Percentiles rank a stretch among this genome's conserved stretches.
Conservation (phyloP, 805 yeast genomes). For the Barnettozyma wickerhamii region DNA sequence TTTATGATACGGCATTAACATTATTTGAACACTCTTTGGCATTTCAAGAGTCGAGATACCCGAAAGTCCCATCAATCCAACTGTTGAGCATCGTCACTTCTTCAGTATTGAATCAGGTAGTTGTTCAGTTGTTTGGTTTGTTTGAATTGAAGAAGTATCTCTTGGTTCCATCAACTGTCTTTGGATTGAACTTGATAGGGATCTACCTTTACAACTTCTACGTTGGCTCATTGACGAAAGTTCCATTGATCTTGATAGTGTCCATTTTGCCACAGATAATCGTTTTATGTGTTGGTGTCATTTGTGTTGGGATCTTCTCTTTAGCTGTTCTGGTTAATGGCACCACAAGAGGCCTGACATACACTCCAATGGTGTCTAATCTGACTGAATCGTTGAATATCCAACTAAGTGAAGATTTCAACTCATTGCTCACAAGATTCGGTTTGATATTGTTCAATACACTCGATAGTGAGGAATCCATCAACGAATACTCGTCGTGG, state of each 20-base stretch:
- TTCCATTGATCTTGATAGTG: slow-evolving; percentile 53
- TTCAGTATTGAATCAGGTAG: slow-evolving; percentile 54
- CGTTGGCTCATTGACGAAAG: slow-evolving; percentile 37
- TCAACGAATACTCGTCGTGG: slow-evolving; percentile 51
- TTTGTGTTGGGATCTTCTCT: slow-evolving; percentile 51
- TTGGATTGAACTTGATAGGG: slow-evolving; percentile 49
- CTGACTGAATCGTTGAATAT: slow-evolving; percentile 35
- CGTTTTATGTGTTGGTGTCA: slow-evolving; percentile 41
- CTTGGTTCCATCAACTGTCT: slow-evolving; percentile 55
- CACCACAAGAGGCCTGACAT: slow-evolving; percentile 27
- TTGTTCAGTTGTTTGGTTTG: slow-evolving; percentile 60
- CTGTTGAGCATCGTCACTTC: slow-evolving; percentile 47
- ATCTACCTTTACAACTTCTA: slow-evolving; percentile 41
- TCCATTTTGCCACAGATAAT: slow-evolving; percentile 68
- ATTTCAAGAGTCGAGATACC: slow-evolving; percentile 63
- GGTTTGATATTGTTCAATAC: slow-evolving; percentile 65
- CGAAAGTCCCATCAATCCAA: slow-evolving; percentile 48
- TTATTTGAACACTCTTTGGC: slow-evolving; percentile 73
- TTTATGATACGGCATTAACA: slow-evolving; percentile 64
- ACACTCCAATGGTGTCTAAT: slow-evolving; percentile 33
- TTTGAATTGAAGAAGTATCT: slow-evolving; percentile 49
- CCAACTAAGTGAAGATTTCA: slow-evolving; percentile 57
- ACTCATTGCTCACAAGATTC: slow-evolving; percentile 52
- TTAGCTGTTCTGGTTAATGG: slow-evolving; percentile 55
- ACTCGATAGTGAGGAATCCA: slow-evolving; percentile 61